Percentiles rank a stretch among this genome's conserved stretches.
Evolutionary conservation across 2,329 filamentous ascomycete species (phyloP).

Genomic region (Pseudogymnoascus sp.): DNA sequence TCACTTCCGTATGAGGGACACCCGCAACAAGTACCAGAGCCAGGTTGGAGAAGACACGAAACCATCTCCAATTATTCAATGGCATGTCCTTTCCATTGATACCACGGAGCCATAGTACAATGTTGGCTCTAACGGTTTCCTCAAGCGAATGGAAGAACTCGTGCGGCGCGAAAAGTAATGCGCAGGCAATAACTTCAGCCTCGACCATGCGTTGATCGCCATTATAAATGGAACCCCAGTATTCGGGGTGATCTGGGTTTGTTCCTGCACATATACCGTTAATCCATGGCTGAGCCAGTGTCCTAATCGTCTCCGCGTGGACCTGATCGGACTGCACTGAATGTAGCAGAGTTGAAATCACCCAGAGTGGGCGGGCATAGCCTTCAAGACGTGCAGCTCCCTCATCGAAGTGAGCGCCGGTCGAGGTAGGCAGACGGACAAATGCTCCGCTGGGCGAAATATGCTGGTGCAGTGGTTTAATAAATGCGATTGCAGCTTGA

Average conservation of each 20-base stretch:
- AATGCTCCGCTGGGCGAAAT: conserved; percentile 8
- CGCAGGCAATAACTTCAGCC: conserved; percentile 41
- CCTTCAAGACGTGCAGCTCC: conserved; percentile 14
- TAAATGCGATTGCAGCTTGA: conserved; percentile 2
- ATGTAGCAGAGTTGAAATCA: conserved; percentile 8
- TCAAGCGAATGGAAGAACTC: conserved; percentile 28
- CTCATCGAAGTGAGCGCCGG: conserved; percentile 13
- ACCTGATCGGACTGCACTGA: neutral
- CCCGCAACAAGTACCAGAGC: conserved; percentile 35
- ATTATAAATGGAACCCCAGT: conserved; percentile 39
- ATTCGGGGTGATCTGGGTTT: conserved; percentile 30
- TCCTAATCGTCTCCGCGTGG: neutral
- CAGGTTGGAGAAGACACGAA: conserved; percentile 41
- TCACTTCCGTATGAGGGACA: conserved; percentile 26
- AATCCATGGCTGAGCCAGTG: conserved; percentile 4
- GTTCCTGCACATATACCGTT: conserved; percentile 19
- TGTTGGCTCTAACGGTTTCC: conserved; percentile 26
- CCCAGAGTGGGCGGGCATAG: conserved; percentile 14
- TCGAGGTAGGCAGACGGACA: conserved; percentile 6
- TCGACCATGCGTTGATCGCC: conserved; percentile 47
- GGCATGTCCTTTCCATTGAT: conserved; percentile 39
- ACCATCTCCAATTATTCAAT: conserved; percentile 44
- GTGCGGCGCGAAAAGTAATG: conserved; percentile 36
- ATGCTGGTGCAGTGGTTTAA: conserved; percentile 9
- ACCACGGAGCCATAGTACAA: conserved; percentile 34